Percentiles rank a stretch among this genome's conserved stretches.
Conservation (phyloP, 2,329 filamentous ascomycete species). For the Lasiodiplodia sp. region DNA sequence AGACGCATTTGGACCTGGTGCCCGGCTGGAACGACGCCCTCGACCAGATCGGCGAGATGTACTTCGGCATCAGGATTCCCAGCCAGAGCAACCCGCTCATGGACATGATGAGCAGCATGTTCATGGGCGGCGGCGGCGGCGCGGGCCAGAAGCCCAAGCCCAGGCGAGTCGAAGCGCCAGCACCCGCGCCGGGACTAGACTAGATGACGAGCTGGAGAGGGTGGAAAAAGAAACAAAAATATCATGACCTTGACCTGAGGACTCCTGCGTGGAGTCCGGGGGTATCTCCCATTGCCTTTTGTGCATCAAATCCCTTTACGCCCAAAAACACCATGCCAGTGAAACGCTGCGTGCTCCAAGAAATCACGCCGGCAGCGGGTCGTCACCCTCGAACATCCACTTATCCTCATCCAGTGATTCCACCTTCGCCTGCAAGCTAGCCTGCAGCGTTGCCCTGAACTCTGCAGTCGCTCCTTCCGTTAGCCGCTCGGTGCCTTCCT, state of each 20-base stretch:
- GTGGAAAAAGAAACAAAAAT: slow-evolving; percentile 3
- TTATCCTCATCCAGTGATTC: slow-evolving; percentile 79
- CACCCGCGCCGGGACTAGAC: slow-evolving; percentile 46
- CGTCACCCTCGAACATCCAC: slow-evolving; percentile 87
- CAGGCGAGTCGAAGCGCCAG: slow-evolving; percentile 54
- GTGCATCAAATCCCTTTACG: neutral
- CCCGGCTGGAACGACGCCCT: slow-evolving; percentile 80
- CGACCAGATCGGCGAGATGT: slow-evolving; percentile 91
- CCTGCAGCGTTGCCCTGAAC: slow-evolving; percentile 59
- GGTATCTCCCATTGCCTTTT: slow-evolving; percentile 17
- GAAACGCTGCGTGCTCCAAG: neutral
- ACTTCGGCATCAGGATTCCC: slow-evolving; percentile 90
- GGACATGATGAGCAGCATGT: slow-evolving; percentile 97
- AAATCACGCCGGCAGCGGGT: slow-evolving; percentile 35
- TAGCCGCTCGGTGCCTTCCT: slow-evolving; percentile 1
- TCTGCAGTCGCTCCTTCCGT: slow-evolving; percentile 40
- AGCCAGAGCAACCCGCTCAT: slow-evolving; percentile 90
- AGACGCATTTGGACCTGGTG: slow-evolving; percentile 76
- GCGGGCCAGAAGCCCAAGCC: slow-evolving; percentile 50
- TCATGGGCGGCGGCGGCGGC: slow-evolving; percentile 74
- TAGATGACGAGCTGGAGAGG: slow-evolving; percentile 32
- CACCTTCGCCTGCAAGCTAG: slow-evolving; percentile 75
- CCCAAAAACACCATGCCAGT: slow-evolving; percentile 6
- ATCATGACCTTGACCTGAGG: slow-evolving; percentile 18
- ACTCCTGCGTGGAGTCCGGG: slow-evolving; percentile 1